Conservation (phyloP, 1,139 yeast genomes). For the Suhomyces yuchorum region DNA sequence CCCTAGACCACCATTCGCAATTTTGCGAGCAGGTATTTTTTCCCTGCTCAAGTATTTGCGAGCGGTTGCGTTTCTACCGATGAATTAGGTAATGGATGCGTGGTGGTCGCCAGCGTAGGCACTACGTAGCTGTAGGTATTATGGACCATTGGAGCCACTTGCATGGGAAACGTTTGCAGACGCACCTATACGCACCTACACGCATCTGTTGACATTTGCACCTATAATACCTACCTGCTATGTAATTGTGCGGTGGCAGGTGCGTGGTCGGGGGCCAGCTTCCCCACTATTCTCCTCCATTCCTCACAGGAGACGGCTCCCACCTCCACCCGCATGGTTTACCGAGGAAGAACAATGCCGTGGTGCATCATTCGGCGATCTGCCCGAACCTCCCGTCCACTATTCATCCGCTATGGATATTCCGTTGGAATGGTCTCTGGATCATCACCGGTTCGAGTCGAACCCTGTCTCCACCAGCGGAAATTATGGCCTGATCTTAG, state of each 20-base stretch:
- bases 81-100: conserved; percentile 1
- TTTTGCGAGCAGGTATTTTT: conserved; percentile 1
- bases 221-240: background rate
- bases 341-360: background rate
- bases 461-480: background rate
- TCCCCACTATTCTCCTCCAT: background rate
- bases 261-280: background rate
- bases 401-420: no score
- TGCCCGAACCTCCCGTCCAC: background rate
- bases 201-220: background rate
- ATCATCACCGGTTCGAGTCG: conserved; percentile 1
- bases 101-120: background rate
- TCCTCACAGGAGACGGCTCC: background rate
- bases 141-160: background rate
- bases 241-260: background rate
- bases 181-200: background rate
- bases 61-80: background rate
- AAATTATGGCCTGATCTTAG: conserved; percentile 3
- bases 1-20: background rate
- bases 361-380: background rate
- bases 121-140: background rate
- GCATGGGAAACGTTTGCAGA: background rate
- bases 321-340: background rate
- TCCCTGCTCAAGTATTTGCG: conserved; percentile 3
- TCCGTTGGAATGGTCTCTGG: background rate